phyloP scores from a whole-genome alignment of 805 yeast genomes.

The Nakazawaea populi region DNA sequence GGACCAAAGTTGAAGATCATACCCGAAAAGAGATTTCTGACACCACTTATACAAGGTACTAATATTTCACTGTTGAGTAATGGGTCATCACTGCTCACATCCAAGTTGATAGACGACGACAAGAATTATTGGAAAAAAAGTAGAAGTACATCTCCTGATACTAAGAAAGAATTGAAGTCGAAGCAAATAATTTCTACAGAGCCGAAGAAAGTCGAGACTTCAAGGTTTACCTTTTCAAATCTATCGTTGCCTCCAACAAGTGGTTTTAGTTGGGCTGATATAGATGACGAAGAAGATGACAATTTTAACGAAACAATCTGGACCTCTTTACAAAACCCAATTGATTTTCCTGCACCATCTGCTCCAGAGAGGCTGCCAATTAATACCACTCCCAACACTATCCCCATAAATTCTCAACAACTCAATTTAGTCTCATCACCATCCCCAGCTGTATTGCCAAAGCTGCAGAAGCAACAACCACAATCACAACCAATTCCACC shows the following conservation, averaged over 20 bases:
- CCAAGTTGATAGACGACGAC: conserved; percentile 2
- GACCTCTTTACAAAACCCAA: neutral
- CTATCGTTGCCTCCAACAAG: conserved; percentile 4
- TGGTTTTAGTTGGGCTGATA: conserved; percentile 17
- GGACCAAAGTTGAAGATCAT: conserved; percentile 11
- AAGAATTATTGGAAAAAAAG: conserved; percentile 10
- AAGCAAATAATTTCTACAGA: neutral
- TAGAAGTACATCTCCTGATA: conserved; percentile 8
- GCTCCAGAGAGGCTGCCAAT: neutral
- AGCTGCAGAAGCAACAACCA: neutral
- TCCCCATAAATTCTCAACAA: too few relatives aligned
- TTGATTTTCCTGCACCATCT: neutral
- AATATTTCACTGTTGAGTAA: neutral
- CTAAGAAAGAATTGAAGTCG: neutral
- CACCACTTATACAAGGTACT: neutral
- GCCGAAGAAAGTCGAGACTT: conserved; percentile 5
- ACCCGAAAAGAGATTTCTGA: conserved; percentile 4
- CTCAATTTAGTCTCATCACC: neutral
- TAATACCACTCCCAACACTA: too few relatives aligned
- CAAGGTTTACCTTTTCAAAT: conserved; percentile 9
- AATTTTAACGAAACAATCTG: conserved; percentile 10
- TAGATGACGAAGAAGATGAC: conserved; percentile 12
- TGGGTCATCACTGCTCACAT: neutral
- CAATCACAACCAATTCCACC: neutral
- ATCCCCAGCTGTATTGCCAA: too few relatives aligned